These are phyloP conservation scores for Tritrichomonas musculus DNA, from an alignment of 208 protist genomes.

Conservation along the genomic window DNA sequence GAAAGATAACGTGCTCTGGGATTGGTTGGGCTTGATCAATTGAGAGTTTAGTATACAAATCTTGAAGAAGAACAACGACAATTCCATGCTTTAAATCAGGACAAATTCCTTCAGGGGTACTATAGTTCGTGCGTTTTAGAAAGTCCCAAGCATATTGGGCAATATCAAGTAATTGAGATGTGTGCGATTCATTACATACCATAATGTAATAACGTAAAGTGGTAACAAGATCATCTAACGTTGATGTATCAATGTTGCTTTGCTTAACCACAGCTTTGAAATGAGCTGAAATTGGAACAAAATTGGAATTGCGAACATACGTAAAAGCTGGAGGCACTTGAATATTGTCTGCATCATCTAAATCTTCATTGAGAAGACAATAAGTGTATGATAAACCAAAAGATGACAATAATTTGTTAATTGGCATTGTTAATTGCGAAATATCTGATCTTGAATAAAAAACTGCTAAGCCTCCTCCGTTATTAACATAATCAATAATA, in stretches of 20 bases:
- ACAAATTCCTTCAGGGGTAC: neutral
- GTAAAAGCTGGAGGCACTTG: neutral
- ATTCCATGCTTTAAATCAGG: neutral
- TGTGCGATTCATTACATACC: neutral
- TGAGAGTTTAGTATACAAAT: constrained; percentile 17
- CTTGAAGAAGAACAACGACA: neutral
- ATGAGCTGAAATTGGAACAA: neutral
- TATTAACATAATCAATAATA: neutral
- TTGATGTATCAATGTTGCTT: neutral
- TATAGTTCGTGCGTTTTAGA: neutral
- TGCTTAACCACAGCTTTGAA: neutral
- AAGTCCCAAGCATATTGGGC: neutral
- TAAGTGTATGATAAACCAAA: neutral
- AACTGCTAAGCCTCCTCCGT: neutral
- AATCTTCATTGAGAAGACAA: neutral
- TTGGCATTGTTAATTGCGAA: neutral
- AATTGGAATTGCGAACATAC: neutral
- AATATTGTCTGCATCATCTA: neutral
- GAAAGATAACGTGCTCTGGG: neutral
- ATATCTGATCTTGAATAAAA: neutral
- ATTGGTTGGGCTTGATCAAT: neutral
- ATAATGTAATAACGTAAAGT: constrained; percentile 14
- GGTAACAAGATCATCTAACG: constrained; percentile 11
- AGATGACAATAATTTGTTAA: neutral
- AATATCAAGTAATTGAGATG: neutral